Base-by-base conservation (phyloP, 2,329 filamentous ascomycete species). In the Xylaria multiplex region DNA sequence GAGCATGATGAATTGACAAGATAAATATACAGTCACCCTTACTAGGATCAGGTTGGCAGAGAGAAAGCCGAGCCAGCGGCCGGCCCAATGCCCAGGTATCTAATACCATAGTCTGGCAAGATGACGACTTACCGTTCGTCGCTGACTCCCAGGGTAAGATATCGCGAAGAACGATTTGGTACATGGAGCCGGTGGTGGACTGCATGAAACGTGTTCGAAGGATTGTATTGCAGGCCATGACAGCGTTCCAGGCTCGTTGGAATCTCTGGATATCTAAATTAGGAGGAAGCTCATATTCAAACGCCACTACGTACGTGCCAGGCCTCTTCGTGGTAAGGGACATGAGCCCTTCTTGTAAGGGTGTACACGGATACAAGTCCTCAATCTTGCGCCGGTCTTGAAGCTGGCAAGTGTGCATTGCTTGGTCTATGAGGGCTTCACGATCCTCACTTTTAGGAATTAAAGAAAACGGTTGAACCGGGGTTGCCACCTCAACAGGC, bases 161-260 rank as follows among this genome's bases (percentile, higher is more conserved):
- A 6, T 13, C 22, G n/a, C 59, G 58, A 11, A 62, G 13, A 14
- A 61, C 53, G 9, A 40, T 52, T 54, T 61, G 58, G 40, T 57
- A 61, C 24, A 65, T 32, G 14, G 22, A 16, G 3, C 52, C 52
- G 3, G 16, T 37, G 8, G 30, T 16, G 2, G 35, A 37, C 24
- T 60, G 62, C 19, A 65, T 40, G 24, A 65, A 54, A 14, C 63
- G 63, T 13, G 57, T 61, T 61, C 63, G 35, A n/a, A 65, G 57
- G 27, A 65, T 65, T 3, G 63, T 58, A 16, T 61, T 65, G 2
- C 37, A 46, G 9, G 43, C 40, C 16, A 49, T 40, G 5, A 54
- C 58, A 16, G 14, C 8, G 22, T 65, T 27, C 52, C 52, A 61
- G 8, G 63, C 63, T 3, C 16, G 14, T 22, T 40, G 16, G 22